Conservation (phyloP, 495 filamentous ascomycete genomes). For the Hypomontagnella submonticulosa region DNA sequence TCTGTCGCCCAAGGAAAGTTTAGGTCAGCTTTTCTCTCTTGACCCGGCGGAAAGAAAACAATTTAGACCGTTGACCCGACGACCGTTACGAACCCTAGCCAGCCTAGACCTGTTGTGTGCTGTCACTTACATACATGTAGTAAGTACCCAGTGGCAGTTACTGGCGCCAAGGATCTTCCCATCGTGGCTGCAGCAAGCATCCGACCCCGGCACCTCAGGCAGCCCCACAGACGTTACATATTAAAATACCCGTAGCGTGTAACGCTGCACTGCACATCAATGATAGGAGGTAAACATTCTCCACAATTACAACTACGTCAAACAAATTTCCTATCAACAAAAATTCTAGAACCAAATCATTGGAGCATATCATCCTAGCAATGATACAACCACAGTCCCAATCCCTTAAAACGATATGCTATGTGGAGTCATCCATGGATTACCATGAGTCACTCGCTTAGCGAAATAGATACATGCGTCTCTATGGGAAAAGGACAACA, state of each 20-base stretch:
- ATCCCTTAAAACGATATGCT: neutral
- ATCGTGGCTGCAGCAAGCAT: conserved; percentile 8
- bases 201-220: too few relatives aligned
- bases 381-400: conserved; percentile 12
- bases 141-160: too few relatives aligned
- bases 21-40: neutral
- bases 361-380: conserved; percentile 14
- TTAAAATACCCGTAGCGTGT: conserved; percentile 10
- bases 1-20: neutral
- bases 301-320: conserved; percentile 23
- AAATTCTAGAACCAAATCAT: conserved; percentile 21
- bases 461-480: conserved; percentile 2
- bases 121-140: too few relatives aligned
- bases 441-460: conserved; percentile 42
- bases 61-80: neutral
- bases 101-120: neutral
- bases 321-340: conserved; percentile 31
- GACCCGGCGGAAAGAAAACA: conserved; percentile 23
- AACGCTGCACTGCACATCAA: neutral
- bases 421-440: conserved; percentile 1
- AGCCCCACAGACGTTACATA: neutral
- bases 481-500: neutral
- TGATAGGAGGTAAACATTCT: conserved; percentile 25
- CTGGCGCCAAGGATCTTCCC: neutral
- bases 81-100: neutral